phyloP scores from a whole-genome alignment of 768 basidiomycete species.

The Gymnopilus junonius region DNA sequence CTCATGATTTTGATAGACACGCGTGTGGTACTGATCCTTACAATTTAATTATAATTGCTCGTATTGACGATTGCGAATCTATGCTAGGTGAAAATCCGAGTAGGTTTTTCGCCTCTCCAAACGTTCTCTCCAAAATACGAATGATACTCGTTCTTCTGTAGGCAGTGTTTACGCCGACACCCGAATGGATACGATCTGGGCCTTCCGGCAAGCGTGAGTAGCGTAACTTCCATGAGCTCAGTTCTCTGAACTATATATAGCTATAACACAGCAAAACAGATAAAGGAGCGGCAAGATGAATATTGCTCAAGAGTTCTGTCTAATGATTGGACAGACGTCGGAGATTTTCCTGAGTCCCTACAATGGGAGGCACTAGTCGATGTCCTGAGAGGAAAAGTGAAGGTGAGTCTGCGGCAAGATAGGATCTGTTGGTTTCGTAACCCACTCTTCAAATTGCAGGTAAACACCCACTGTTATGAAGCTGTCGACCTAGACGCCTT shows the following conservation, averaged over 20 bases:
- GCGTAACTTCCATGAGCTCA: neutral
- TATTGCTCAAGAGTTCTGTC: slow-evolving; percentile 58
- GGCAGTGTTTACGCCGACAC: slow-evolving; percentile 46
- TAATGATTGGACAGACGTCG: slow-evolving; percentile 53
- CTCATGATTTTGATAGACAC: slow-evolving; percentile 40
- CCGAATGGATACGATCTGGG: slow-evolving; percentile 75
- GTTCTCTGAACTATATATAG: slow-evolving; percentile 31
- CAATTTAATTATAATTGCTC: neutral
- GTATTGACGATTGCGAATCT: neutral
- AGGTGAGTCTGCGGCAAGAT: too few relatives aligned
- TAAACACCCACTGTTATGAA: slow-evolving; percentile 60
- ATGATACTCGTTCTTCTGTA: slow-evolving; percentile 12
- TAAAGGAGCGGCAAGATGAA: slow-evolving; percentile 70
- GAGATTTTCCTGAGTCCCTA: slow-evolving; percentile 69
- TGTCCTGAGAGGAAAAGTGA: slow-evolving; percentile 77
- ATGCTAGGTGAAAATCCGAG: slow-evolving; percentile 58
- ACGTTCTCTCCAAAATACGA: neutral
- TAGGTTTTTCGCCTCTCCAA: slow-evolving; percentile 26
- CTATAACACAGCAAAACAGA: slow-evolving; percentile 65
- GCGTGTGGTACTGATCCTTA: slow-evolving; percentile 51
- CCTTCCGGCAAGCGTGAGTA: slow-evolving; percentile 65
- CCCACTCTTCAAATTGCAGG: slow-evolving; percentile 31
- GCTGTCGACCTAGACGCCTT: slow-evolving; percentile 74
- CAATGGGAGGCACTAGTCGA: slow-evolving; percentile 84
- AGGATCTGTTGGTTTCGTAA: neutral